Percentiles rank a stretch among this genome's conserved stretches.
These are phyloP conservation scores for Bruguiera sexangula DNA, from an alignment of 345 rosid species.

Conservation along the genomic window DNA sequence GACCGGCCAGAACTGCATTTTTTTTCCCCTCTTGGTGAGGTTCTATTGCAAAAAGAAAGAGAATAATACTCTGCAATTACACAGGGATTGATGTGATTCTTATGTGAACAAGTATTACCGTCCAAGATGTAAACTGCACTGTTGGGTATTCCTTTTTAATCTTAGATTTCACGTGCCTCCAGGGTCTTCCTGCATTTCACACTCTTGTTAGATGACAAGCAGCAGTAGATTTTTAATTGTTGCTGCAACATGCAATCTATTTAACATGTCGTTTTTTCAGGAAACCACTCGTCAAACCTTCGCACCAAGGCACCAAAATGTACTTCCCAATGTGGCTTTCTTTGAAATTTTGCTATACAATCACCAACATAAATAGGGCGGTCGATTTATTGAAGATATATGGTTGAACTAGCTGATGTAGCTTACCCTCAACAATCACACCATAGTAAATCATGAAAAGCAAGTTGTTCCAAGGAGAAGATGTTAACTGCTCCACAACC, in stretches of 20 bases:
- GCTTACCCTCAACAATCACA: conserved; percentile 62
- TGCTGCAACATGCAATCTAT: background rate
- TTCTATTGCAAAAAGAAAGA: background rate
- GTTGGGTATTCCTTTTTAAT: conserved; percentile 72
- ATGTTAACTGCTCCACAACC: conserved; percentile 65
- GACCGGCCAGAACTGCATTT: conserved; percentile 76
- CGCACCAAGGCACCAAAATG: background rate
- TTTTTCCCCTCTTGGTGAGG: conserved; percentile 9
- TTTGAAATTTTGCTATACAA: background rate
- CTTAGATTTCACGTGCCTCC: conserved; percentile 68
- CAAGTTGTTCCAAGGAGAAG: conserved; percentile 89
- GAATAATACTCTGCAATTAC: too few relatives aligned
- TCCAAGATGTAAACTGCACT: conserved; percentile 78
- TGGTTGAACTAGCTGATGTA: too few relatives aligned
- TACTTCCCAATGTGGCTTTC: background rate
- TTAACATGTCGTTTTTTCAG: background rate
- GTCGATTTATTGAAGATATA: too few relatives aligned
- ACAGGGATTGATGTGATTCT: too few relatives aligned
- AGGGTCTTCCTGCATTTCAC: conserved; percentile 69
- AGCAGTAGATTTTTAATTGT: background rate
- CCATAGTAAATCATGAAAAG: conserved; percentile 83
- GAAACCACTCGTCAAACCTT: background rate
- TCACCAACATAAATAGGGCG: background rate
- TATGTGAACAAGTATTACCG: conserved; percentile 39
- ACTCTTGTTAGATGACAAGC: conserved; percentile 10